Conservation (phyloP, 768 basidiomycete genomes). For the Vararia minispora region DNA sequence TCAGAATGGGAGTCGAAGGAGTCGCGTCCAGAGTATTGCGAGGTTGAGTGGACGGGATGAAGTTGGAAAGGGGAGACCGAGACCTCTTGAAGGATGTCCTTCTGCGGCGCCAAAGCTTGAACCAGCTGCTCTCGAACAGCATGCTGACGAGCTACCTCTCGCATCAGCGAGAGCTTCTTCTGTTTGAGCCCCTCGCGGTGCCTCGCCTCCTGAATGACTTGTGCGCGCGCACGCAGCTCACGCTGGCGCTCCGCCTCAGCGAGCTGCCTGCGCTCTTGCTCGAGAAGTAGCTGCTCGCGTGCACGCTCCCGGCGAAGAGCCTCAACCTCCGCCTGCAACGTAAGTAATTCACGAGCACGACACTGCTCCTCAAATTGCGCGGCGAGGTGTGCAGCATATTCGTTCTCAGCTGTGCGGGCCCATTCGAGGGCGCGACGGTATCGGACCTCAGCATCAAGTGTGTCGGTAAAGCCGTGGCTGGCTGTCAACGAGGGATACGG, state of each 20-base stretch:
- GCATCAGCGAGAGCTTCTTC: too few relatives aligned
- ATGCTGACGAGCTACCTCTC: too few relatives aligned
- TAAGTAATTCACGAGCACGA: conserved; percentile 3
- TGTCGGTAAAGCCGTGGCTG: neutral
- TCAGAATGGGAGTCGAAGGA: too few relatives aligned
- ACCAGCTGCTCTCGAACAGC: too few relatives aligned
- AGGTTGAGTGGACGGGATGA: too few relatives aligned
- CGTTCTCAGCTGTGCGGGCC: conserved; percentile 5
- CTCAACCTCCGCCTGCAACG: neutral
- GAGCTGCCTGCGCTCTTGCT: neutral
- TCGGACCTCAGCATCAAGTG: conserved; percentile 3
- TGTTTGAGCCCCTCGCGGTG: too few relatives aligned
- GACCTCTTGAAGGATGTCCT: too few relatives aligned
- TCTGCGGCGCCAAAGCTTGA: too few relatives aligned
- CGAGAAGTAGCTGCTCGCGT: neutral
- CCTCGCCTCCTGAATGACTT: too few relatives aligned
- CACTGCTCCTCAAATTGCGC: too few relatives aligned
- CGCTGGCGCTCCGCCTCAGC: neutral
- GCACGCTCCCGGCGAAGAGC: conserved; percentile 1
- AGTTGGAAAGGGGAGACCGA: too few relatives aligned
- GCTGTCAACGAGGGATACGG: neutral
- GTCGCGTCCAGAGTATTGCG: too few relatives aligned
- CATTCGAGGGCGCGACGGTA: conserved; percentile 10
- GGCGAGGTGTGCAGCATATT: conserved; percentile 1
- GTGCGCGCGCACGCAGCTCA: neutral